These are phyloP conservation scores for Angomonas deanei DNA, from an alignment of 208 protist genomes.

Conservation along the genomic window DNA sequence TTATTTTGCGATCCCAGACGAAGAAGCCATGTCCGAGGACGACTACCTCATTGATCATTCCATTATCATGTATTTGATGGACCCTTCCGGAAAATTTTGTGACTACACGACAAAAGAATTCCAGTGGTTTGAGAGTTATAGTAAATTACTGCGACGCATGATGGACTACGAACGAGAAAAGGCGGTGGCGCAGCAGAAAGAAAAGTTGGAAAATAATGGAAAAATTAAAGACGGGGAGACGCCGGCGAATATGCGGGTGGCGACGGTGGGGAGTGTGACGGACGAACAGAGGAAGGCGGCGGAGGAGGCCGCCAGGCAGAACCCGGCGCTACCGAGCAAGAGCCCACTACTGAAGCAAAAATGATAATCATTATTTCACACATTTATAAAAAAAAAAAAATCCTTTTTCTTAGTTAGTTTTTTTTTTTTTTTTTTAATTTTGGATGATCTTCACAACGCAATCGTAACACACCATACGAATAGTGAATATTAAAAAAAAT, in stretches of 20 bases:
- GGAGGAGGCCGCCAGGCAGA: conserved; percentile 19
- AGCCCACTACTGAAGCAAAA: background rate
- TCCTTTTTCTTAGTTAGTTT: background rate
- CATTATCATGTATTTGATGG: conserved; percentile 93
- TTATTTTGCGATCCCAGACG: conserved; percentile 82
- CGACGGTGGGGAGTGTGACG: conserved; percentile 48
- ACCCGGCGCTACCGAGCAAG: background rate
- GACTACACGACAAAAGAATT: conserved; percentile 90
- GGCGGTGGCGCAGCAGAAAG: conserved; percentile 23
- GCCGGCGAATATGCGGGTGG: conserved; percentile 46
- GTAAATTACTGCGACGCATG: conserved; percentile 75
- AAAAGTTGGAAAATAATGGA: background rate
- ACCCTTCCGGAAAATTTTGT: conserved; percentile 82
- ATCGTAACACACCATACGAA: too few species aligned
- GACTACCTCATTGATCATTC: conserved; percentile 96
- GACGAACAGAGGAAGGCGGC: conserved; percentile 27
- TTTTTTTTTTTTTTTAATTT: conserved; percentile 6
- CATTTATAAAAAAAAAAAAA: background rate
- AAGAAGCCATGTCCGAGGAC: conserved; percentile 68
- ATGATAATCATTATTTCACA: conserved; percentile 6
- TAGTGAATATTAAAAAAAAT: too few species aligned
- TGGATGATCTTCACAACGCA: too few species aligned
- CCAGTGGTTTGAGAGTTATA: conserved; percentile 80
- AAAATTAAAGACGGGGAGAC: conserved; percentile 13
- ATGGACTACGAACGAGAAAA: conserved; percentile 66